Evolutionary conservation across 306 rosid species (phyloP).

Genomic region (Cyamopsis tetragonoloba): DNA sequence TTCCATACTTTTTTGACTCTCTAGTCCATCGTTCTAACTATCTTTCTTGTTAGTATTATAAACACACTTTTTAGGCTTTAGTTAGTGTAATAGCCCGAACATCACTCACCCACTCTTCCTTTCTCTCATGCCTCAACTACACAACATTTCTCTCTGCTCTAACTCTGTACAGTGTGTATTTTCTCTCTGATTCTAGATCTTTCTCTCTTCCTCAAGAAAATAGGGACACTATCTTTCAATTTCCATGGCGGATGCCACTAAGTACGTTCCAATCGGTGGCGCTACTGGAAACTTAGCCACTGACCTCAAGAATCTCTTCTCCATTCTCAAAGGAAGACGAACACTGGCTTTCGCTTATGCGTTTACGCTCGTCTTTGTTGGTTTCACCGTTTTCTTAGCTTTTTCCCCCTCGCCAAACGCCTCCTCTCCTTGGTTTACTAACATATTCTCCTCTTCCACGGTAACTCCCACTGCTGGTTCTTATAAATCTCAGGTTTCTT

Average conservation of each 20-base stretch:
- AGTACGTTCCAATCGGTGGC: constrained; percentile 47
- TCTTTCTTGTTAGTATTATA: neutral
- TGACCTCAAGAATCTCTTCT: constrained; percentile 56
- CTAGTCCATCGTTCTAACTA: neutral
- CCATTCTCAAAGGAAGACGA: constrained; percentile 57
- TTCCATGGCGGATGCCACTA: constrained; percentile 72
- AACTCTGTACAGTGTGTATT: neutral
- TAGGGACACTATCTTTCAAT: neutral
- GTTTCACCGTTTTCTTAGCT: constrained; percentile 67
- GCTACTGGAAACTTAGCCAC: constrained; percentile 37
- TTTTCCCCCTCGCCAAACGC: constrained; percentile 58
- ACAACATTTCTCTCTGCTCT: neutral
- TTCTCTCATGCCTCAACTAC: neutral
- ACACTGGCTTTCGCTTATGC: constrained; percentile 61
- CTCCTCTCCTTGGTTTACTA: constrained; percentile 57
- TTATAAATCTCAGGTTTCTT: constrained; percentile 46
- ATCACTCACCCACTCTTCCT: neutral
- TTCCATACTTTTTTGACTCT: neutral
- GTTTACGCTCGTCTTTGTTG: constrained; percentile 55
- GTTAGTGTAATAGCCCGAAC: neutral
- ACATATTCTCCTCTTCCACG: constrained; percentile 40
- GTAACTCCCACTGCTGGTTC: neutral
- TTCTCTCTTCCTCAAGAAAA: neutral
- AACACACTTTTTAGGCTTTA: neutral
- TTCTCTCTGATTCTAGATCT: neutral